Evolutionary conservation across 225 moss, liverwort and hornwort species (phyloP), one percentile per base, ranked within the genome.

Genomic region (Straminergon stramineum): DNA sequence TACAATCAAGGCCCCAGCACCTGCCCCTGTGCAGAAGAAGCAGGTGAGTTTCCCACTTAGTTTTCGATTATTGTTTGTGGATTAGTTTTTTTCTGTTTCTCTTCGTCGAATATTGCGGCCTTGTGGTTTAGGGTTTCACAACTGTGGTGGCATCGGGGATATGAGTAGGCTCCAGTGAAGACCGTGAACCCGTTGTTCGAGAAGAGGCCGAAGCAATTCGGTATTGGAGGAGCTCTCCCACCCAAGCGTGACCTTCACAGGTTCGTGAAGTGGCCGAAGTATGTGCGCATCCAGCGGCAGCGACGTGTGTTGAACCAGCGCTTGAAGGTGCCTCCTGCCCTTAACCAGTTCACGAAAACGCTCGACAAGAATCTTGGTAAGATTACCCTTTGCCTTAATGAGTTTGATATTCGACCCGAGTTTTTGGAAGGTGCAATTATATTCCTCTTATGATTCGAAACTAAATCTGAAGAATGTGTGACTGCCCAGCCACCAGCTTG

Each of bases 111-210:
- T 41, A 21, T 30, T 62, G 20, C 63, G 22, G 34, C 12, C 10
- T 31, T 27, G 62, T 63, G 18, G 63, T 34, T 32, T 31, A 24
- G 34, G n/a, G 58, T 55, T 89, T 88, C 11, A 22, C 23, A 56
- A 57, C 78, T 88, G 5, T 45, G 39, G 21, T 66, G 84, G 19
- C 56, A 60, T 81, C 79, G 26, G 69, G 45, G 9, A 84, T 81
- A 37, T 63, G 63, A 45, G 35, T 79, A 95, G 96, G 94, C 89
- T 48, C 89, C 89, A n/a, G 96, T 93, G 91, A 98, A 96, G 92
- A 94, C 95, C 6, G 97, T 95, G 86, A 98, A 98, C 89, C 97
- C 98, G 24, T 86, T 98, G 81, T 97, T n/a, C n/a, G n/a, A n/a
- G n/a, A n/a, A n/a, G n/a, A n/a, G n/a, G n/a, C n/a, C n/a, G n/a